phyloP scores from a whole-genome alignment of 306 rosid species.

The Leucaena leucocephala region DNA sequence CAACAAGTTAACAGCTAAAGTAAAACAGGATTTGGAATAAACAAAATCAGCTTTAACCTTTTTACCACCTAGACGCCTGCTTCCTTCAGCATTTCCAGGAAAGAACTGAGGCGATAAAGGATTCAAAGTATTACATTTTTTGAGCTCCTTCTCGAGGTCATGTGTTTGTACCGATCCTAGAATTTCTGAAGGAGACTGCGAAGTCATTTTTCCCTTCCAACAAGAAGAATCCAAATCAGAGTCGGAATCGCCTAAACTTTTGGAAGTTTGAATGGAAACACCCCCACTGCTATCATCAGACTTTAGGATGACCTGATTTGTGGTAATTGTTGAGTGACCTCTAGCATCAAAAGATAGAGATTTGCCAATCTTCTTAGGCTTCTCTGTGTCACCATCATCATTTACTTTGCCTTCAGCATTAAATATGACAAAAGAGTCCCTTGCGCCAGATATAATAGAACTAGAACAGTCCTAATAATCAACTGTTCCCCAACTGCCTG shows the following conservation, averaged over 20 bases:
- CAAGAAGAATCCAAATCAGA: slow-evolving; percentile 73
- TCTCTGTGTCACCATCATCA: background rate
- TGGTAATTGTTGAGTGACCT: background rate
- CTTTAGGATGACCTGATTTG: background rate
- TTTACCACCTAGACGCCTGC: slow-evolving; percentile 17
- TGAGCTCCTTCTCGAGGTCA: slow-evolving; percentile 39
- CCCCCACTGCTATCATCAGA: background rate
- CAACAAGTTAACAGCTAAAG: slow-evolving; percentile 38
- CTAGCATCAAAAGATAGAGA: slow-evolving; percentile 23
- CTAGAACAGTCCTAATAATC: background rate
- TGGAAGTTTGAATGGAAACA: slow-evolving; percentile 21
- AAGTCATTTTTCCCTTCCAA: slow-evolving; percentile 56
- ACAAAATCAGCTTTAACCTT: slow-evolving; percentile 40
- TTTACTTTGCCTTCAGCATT: slow-evolving; percentile 15
- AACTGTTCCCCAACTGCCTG: slow-evolving; percentile 6
- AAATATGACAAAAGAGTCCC: background rate
- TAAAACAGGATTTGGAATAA: slow-evolving; percentile 37
- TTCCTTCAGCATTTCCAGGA: slow-evolving; percentile 50
- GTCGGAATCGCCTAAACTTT: slow-evolving; percentile 45
- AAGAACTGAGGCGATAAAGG: slow-evolving; percentile 67
- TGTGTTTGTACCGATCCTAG: slow-evolving; percentile 37
- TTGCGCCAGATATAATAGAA: background rate
- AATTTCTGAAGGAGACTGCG: slow-evolving; percentile 40
- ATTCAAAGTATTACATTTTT: slow-evolving; percentile 55
- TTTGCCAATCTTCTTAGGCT: slow-evolving; percentile 9